Conservation (phyloP, 176 grass and related monocot genomes). For the Alloteropsis semialata region DNA sequence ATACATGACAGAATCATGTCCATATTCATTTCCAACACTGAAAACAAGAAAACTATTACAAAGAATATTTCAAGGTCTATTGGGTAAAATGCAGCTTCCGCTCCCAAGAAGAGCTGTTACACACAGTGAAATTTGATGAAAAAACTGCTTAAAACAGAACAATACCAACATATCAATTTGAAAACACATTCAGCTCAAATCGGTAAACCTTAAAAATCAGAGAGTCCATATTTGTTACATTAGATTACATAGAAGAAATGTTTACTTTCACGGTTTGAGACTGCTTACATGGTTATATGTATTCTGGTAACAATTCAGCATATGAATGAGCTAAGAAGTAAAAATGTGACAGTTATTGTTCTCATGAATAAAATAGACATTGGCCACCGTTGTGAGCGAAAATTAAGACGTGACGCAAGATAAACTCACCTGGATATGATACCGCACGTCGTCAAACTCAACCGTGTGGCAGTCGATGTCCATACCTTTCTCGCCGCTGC, state of each 20-base stretch:
- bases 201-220: neutral
- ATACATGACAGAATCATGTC: neutral
- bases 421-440: slow-evolving; percentile 80
- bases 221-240: neutral
- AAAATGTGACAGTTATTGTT: neutral
- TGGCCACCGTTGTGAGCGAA: neutral
- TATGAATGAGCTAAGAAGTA: neutral
- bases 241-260: neutral
- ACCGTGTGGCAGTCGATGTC: slow-evolving; percentile 98
- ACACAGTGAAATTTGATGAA: neutral
- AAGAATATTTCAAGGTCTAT: slow-evolving; percentile 4
- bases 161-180: neutral
- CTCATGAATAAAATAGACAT: neutral
- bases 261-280: neutral
- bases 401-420: neutral
- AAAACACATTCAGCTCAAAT: neutral
- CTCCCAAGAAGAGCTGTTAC: neutral
- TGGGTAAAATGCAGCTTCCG: neutral
- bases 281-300: neutral
- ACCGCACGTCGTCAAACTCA: slow-evolving; percentile 92
- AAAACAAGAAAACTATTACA: neutral
- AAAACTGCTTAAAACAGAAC: neutral
- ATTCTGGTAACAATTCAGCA: neutral
- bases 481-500: slow-evolving; percentile 79
- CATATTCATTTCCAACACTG: neutral